phyloP scores from a whole-genome alignment of 1,284 basidiomycete genomes.

The Athelia psychrophila region DNA sequence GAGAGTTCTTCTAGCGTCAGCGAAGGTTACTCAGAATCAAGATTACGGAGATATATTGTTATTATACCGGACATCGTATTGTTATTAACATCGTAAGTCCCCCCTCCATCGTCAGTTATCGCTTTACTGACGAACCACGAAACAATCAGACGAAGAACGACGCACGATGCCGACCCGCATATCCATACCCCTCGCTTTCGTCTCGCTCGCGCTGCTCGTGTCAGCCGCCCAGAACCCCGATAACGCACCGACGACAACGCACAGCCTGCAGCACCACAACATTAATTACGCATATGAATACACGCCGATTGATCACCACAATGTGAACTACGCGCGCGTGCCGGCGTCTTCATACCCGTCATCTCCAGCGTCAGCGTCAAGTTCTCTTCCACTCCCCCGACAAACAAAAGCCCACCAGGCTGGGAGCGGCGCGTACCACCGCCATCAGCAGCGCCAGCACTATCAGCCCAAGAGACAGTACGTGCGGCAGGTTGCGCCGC shows the following conservation, averaged over 20 bases:
- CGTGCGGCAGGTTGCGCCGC: slow-evolving; percentile 10
- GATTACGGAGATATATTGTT: no score
- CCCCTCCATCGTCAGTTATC: no score
- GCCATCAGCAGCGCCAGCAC: slow-evolving; percentile 11
- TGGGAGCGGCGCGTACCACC: no score
- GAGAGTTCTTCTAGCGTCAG: background rate
- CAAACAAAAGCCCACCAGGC: background rate
- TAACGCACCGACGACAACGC: no score
- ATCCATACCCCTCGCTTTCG: background rate
- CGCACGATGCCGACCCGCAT: background rate
- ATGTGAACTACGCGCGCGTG: slow-evolving; percentile 8
- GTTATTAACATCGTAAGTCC: background rate
- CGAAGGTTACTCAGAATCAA: no score
- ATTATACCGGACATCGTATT: no score
- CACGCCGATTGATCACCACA: no score
- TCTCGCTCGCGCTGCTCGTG: background rate
- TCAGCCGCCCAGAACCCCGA: background rate
- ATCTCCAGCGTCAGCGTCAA: background rate
- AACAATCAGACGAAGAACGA: slow-evolving; percentile 12
- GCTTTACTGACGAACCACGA: slow-evolving; percentile 29
- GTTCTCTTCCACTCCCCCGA: no score
- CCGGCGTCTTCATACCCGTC: background rate
- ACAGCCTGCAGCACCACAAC: background rate
- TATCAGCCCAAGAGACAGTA: slow-evolving; percentile 10
- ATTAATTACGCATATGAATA: slow-evolving; percentile 6